Base-by-base conservation (phyloP, 108 stramenopile species). In the Chaetoceros tenuissimus region DNA sequence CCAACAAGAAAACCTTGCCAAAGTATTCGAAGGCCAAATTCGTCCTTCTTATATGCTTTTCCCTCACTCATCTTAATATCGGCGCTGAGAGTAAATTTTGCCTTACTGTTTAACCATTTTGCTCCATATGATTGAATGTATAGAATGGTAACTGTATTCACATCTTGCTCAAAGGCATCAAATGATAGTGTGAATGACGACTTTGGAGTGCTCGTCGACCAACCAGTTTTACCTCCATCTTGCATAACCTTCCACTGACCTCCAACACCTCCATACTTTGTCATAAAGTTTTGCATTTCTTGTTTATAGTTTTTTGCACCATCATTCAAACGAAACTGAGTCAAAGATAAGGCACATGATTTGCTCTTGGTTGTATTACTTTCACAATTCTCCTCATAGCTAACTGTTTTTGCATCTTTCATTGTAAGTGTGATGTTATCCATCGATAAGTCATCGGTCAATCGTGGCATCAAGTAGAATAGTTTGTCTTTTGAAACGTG, bases 101-200 rank as follows among this genome's bases (percentile, higher is more conserved):
- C 53, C 48, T 51, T 46, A 46, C 72, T 84, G 2, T 77, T 66
- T 20, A 71, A 64, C 89, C 89, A 91, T 56, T 79, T 82, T 1
- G 52, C 66, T 19, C 89, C 89, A 50, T 87, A 91, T 27, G 82
- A 84, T 44, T 74, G 82, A 81, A 91, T 84, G 40, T 67, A 81
- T 60, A 91, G 78, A 44, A 81, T 45, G 1, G 81, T 84, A 31
- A 83, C 48, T 16, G 73, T 64, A 0, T 65, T 68, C 23, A 91
- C 77, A 0, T 77, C 60, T 67, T 73, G 73, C 18, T 63, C 28
- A 48, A 79, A 44, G 20, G 31, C 49, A 19, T 63, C 21, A 68
- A 74, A 71, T 10, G 34, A 10, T 10, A 40, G 5, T 5, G 34
- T 40, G 13, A 27, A 27, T 46, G 72, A 66, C 10, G 55, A 55